Evolutionary conservation across 495 filamentous ascomycete species (phyloP).

Genomic region (Rhypophila decipiens): DNA sequence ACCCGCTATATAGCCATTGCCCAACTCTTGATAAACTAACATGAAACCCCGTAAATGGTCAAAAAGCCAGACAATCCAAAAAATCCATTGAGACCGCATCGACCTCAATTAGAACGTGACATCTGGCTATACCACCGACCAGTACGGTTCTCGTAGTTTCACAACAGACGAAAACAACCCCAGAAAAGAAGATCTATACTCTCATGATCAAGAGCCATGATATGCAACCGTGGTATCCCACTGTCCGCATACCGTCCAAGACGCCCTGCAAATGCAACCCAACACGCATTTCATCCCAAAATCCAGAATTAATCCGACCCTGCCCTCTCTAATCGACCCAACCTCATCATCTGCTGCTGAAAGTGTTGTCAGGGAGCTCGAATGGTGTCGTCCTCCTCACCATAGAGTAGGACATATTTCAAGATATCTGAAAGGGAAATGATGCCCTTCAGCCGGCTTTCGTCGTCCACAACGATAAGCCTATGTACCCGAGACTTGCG

Average conservation of each 20-base stretch:
- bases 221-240: conserved; percentile 27
- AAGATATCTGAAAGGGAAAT: conserved; percentile 95
- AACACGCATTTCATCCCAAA: conserved; percentile 4
- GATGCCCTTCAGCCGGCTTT: conserved; percentile 76
- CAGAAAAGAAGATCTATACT: conserved; percentile 5
- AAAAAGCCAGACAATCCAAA: no score
- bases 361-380: conserved; percentile 8
- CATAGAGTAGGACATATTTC: conserved; percentile 85
- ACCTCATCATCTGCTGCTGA: neutral
- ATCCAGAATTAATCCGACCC: conserved; percentile 1
- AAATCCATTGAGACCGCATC: no score
- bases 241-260: conserved; percentile 18
- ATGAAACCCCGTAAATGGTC: no score
- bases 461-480: conserved; percentile 85
- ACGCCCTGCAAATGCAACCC: conserved; percentile 28
- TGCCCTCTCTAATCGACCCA: neutral
- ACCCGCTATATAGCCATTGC: no score
- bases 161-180: neutral
- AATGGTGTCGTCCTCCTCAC: conserved; percentile 57
- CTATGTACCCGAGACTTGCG: conserved; percentile 90
- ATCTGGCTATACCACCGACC: no score
- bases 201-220: neutral
- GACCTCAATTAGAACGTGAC: no score
- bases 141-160: no score
- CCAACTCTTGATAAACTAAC: no score